Evolutionary conservation across 345 rosid genomes (phyloP).

Genomic region (Eucalyptus caleyi): DNA sequence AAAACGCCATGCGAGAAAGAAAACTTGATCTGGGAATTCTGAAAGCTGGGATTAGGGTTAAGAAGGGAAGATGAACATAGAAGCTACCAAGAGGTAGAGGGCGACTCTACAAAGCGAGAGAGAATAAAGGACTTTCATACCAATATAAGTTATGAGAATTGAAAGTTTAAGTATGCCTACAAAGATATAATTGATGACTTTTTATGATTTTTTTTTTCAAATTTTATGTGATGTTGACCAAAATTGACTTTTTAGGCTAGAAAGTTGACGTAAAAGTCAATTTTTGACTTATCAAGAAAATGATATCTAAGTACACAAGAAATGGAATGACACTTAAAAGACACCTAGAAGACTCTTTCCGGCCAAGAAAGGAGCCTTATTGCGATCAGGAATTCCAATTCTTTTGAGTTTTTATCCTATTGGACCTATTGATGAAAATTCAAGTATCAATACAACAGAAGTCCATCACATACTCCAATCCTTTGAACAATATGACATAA

Average conservation of each 20-base stretch:
- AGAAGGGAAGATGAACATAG: too few species aligned
- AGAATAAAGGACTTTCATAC: too few species aligned
- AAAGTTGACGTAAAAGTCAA: background rate
- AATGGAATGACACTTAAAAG: background rate
- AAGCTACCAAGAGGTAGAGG: too few species aligned
- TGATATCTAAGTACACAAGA: background rate
- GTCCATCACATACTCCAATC: background rate
- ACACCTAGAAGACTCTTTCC: background rate
- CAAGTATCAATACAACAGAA: accelerated
- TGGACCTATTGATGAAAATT: background rate
- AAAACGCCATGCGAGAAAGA: too few species aligned
- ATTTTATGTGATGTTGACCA: background rate
- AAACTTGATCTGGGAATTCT: too few species aligned
- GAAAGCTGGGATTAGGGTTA: too few species aligned
- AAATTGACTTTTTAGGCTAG: background rate
- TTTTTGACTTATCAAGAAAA: background rate
- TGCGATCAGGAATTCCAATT: accelerated
- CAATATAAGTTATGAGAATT: too few species aligned
- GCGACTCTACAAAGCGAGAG: too few species aligned
- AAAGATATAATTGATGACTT: background rate
- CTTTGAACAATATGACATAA: background rate
- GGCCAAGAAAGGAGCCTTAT: background rate
- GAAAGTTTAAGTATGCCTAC: background rate
- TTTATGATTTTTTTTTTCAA: background rate
- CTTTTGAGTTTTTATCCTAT: background rate